Base-by-base conservation (phyloP, 2,329 filamentous ascomycete species). In the Diatrype stigma region DNA sequence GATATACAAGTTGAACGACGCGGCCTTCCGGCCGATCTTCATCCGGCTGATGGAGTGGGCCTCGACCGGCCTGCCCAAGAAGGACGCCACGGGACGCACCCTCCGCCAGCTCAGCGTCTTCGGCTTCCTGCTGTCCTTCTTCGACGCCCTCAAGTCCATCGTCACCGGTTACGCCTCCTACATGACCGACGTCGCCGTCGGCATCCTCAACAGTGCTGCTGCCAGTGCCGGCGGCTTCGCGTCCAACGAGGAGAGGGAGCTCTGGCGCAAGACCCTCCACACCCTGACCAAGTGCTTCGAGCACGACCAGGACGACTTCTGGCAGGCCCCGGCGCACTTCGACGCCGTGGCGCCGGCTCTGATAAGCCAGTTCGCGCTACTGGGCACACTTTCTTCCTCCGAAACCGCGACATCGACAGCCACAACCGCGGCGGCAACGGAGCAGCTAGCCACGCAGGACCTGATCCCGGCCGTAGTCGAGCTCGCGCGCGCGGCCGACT, bases 1-100 rank as follows among this genome's bases (percentile, higher is more conserved):
- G 85, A 88, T 96, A 49, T 90, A 96, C 75, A 97, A 97, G 76
- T 81, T 99, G 55, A 97, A 96, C 71, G 94, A 99, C 66, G 86
- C 88, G 1, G 84, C 88, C 0, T 99, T 99, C 82, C 81, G 92
- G 12, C 95, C 94, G 1, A 84, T 99, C 56, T 99, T 97, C 73
- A 80, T 85, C 16, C 83, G 87, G 57, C 74, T 96, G n/a, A 78
- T 95, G 44, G 90, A 96, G 51, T 96, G 92, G 88, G 81, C 87
- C 1, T 77, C 75, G 17, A 73, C 75, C 2, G 78, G 77, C 0
- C 69, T 88, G 42, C 72, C 85, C 17, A 84, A 85, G 71, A 80
- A 78, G 53, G 85, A 90, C 60, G 66, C 66, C 14, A 60, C 71
- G 22, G 85, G 84, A 48, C 79, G 76, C 55, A 70, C 78, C 2